These are phyloP conservation scores for Acanthamoeba castellanii DNA, from an alignment of 208 protist species.

Conservation along the genomic window DNA sequence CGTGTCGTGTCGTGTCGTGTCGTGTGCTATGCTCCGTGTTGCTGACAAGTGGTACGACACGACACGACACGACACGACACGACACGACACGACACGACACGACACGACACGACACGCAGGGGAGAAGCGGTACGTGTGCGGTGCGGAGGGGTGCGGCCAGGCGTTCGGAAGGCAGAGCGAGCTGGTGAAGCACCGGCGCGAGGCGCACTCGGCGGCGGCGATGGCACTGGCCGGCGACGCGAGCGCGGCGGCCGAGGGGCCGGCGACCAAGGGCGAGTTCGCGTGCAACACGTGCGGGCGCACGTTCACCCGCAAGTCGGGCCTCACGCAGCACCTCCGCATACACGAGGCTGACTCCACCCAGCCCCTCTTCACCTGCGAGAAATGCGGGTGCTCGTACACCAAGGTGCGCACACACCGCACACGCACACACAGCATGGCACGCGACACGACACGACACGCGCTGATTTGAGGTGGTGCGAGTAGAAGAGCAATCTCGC, in stretches of 20 bases:
- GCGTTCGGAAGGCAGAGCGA: constrained; percentile 51
- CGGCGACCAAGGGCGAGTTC: constrained; percentile 24
- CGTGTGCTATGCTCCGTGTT: constrained; percentile 20
- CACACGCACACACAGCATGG: no score
- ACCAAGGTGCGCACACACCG: constrained; percentile 29
- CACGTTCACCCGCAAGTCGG: constrained; percentile 53
- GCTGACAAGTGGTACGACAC: neutral
- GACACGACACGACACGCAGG: neutral
- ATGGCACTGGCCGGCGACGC: neutral
- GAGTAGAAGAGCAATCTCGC: constrained; percentile 43
- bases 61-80: no score
- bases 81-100: no score
- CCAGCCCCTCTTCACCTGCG: constrained; percentile 56
- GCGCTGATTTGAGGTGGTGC: neutral
- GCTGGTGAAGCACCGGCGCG: constrained; percentile 9
- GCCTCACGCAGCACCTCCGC: constrained; percentile 8
- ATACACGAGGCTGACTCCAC: neutral
- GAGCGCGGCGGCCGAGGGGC: neutral
- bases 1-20: neutral
- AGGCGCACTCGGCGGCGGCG: constrained; percentile 17
- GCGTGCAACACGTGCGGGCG: neutral
- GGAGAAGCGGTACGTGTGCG: constrained; percentile 61
- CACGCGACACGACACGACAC: no score
- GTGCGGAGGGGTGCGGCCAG: neutral
- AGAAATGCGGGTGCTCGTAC: constrained; percentile 49